Evolutionary conservation across 305 asterid species (phyloP).

Genomic region (Fraxinus baroniana): DNA sequence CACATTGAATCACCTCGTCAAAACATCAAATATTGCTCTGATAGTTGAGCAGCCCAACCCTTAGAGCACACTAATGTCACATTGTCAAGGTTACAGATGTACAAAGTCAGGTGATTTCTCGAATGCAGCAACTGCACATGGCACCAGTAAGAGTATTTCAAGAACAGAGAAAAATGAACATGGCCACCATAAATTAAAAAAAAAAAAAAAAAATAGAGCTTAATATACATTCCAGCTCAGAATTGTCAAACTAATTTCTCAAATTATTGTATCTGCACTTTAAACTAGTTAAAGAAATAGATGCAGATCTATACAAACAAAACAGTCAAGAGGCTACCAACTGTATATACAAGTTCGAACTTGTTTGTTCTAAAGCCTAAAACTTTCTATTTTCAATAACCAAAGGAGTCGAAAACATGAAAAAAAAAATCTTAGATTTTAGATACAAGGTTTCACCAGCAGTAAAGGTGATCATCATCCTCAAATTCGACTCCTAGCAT

Average conservation of each 20-base stretch:
- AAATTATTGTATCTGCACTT: not conserved
- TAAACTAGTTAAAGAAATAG: conserved; percentile 8
- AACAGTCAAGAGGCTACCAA: conserved; percentile 24
- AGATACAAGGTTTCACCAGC: conserved; percentile 41
- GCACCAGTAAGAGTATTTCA: not conserved
- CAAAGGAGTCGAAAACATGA: not conserved
- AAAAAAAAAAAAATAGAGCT: not conserved
- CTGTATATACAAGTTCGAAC: conserved; percentile 40
- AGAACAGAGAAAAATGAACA: conserved; percentile 22
- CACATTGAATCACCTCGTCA: not conserved
- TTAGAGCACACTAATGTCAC: not conserved
- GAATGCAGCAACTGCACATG: conserved; percentile 18
- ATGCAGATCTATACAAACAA: conserved; percentile 22
- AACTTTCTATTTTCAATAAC: not conserved
- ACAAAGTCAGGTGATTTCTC: not conserved
- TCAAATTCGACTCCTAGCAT: conserved; percentile 81
- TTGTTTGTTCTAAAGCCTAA: conserved; percentile 32
- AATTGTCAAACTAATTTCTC: conserved; percentile 17
- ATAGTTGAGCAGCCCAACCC: not conserved
- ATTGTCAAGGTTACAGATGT: not conserved
- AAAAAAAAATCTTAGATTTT: not conserved
- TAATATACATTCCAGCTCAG: not conserved
- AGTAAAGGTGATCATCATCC: conserved; percentile 46
- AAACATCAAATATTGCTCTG: not conserved
- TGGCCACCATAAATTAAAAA: conserved; percentile 20